Conservation (phyloP, 2,329 filamentous ascomycete genomes). For the Alternaria conjuncta region DNA sequence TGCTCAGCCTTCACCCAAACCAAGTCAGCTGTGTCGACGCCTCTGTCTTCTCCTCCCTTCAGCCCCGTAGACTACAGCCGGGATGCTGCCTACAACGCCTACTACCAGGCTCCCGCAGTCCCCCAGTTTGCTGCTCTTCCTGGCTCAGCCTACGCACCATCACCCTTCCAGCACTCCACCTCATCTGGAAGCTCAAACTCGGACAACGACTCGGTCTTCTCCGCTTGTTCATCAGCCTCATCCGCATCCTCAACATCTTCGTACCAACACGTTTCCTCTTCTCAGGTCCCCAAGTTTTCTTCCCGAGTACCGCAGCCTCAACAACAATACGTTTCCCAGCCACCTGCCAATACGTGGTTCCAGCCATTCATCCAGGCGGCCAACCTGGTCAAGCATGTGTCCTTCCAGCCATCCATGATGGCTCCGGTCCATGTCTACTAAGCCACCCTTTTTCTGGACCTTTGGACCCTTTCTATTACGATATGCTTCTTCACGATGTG, state of each 20-base stretch:
- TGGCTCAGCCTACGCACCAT: slow-evolving; percentile 38
- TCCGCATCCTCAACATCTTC: slow-evolving; percentile 47
- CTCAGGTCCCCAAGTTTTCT: slow-evolving; percentile 36
- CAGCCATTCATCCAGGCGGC: slow-evolving; percentile 50
- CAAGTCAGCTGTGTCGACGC: slow-evolving; percentile 51
- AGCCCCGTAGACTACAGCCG: slow-evolving; percentile 48
- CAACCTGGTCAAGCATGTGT: slow-evolving; percentile 50
- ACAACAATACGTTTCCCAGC: slow-evolving; percentile 47
- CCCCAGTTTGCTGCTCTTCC: slow-evolving; percentile 43
- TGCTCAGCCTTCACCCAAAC: slow-evolving; percentile 76
- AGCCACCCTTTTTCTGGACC: slow-evolving; percentile 3
- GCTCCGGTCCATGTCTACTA: slow-evolving; percentile 48
- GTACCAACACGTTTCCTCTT: slow-evolving; percentile 38
- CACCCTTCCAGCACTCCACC: slow-evolving; percentile 40
- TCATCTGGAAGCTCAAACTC: slow-evolving; percentile 49
- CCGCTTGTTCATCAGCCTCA: slow-evolving; percentile 46
- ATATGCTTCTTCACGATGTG: slow-evolving; percentile 44
- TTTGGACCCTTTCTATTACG: slow-evolving; percentile 20
- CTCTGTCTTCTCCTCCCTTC: slow-evolving; percentile 54
- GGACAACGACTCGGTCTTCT: slow-evolving; percentile 51
- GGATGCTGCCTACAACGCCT: slow-evolving; percentile 38
- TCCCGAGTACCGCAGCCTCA: slow-evolving; percentile 35
- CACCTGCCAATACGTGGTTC: slow-evolving; percentile 47
- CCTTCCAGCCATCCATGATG: slow-evolving; percentile 49
- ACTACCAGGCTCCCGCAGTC: slow-evolving; percentile 36